These are phyloP conservation scores for Colletotrichum spaethianum DNA, from an alignment of 2,329 filamentous ascomycete species.

Conservation along the genomic window DNA sequence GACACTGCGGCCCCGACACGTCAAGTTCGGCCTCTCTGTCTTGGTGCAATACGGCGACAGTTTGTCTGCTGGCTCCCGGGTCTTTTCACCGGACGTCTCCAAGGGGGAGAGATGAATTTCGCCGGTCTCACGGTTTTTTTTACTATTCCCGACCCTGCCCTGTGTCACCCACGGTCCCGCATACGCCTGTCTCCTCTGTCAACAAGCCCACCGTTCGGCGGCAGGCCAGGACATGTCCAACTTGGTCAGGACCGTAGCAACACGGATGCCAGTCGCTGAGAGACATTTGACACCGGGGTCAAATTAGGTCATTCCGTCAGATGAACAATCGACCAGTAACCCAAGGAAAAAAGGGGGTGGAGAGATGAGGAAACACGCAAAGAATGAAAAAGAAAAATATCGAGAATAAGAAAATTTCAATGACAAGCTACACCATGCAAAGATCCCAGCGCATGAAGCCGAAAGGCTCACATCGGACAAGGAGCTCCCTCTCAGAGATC, in stretches of 20 bases:
- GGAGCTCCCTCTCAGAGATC: background rate
- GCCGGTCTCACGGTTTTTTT: background rate
- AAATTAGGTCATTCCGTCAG: background rate
- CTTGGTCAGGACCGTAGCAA: background rate
- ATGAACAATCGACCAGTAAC: background rate
- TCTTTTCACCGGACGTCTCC: background rate
- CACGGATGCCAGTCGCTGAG: background rate
- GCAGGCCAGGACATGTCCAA: background rate
- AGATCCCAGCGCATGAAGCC: slow-evolving; percentile 7
- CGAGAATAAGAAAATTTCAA: background rate
- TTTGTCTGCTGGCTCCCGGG: background rate
- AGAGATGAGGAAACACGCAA: background rate
- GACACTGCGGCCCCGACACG: background rate
- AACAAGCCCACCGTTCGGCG: background rate
- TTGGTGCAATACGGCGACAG: background rate
- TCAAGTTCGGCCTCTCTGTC: background rate
- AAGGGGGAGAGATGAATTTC: background rate
- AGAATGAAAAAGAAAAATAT: background rate
- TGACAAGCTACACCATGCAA: slow-evolving; percentile 13
- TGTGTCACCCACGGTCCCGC: background rate
- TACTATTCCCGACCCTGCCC: background rate
- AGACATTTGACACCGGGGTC: background rate
- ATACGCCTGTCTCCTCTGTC: background rate
- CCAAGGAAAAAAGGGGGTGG: no score
- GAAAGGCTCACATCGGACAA: background rate